These are phyloP conservation scores for Leccinum cinnamomeum DNA, from an alignment of 1,284 basidiomycete genomes.

Conservation along the genomic window DNA sequence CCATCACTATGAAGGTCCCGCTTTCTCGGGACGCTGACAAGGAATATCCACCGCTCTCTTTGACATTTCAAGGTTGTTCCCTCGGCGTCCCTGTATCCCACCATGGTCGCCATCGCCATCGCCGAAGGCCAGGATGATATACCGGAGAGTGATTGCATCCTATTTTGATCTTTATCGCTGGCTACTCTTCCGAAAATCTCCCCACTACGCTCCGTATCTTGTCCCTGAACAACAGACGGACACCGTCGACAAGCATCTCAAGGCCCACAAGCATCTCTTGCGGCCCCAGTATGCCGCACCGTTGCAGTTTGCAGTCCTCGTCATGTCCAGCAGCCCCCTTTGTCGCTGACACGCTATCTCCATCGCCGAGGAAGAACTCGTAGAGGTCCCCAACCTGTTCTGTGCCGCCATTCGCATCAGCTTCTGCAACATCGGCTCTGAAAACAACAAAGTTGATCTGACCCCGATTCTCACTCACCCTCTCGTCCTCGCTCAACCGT, in stretches of 20 bases:
- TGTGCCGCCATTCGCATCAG: slow-evolving; percentile 41
- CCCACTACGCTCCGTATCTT: slow-evolving; percentile 55
- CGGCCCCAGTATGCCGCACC: slow-evolving; percentile 52
- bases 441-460: slow-evolving; percentile 42
- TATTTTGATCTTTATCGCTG: slow-evolving; percentile 42
- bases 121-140: slow-evolving; percentile 34
- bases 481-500: slow-evolving; percentile 37
- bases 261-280: slow-evolving; percentile 50
- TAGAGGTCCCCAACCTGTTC: slow-evolving; percentile 44
- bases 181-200: slow-evolving; percentile 50
- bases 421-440: slow-evolving; percentile 50
- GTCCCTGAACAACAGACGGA: slow-evolving; percentile 37
- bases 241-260: slow-evolving; percentile 43
- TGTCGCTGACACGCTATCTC: slow-evolving; percentile 38
- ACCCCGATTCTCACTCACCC: slow-evolving; percentile 46
- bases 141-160: slow-evolving; percentile 37
- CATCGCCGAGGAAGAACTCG: slow-evolving; percentile 53
- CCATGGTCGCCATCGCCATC: slow-evolving; percentile 38
- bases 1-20: no score
- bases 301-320: slow-evolving; percentile 46
- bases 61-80: slow-evolving; percentile 50
- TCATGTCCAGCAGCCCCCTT: slow-evolving; percentile 35
- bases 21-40: no score
- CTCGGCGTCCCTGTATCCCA: slow-evolving; percentile 45
- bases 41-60: slow-evolving; percentile 34